Evolutionary conservation across 805 yeast species (phyloP).

Genomic region (Groenewaldozyma salmanticensis): DNA sequence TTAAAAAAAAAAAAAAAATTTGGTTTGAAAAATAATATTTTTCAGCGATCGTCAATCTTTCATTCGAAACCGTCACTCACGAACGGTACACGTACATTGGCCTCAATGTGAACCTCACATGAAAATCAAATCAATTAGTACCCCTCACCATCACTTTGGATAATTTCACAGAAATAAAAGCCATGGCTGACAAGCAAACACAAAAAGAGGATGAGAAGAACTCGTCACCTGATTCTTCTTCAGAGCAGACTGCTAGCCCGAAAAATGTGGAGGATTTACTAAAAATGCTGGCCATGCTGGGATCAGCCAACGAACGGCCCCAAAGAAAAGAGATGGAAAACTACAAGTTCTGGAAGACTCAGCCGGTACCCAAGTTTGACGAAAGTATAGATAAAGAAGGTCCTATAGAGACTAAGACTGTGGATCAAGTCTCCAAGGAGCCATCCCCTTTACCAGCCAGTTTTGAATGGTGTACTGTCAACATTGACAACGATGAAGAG

Average conservation of each 20-base stretch:
- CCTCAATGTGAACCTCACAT: too few relatives aligned
- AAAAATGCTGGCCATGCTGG: constrained; percentile 13
- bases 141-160: not conserved
- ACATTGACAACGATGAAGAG: constrained; percentile 44
- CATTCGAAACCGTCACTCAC: too few relatives aligned
- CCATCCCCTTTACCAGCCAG: constrained; percentile 68
- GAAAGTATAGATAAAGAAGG: constrained; percentile 63
- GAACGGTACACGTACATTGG: too few relatives aligned
- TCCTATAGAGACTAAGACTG: constrained; percentile 67
- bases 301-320: too few relatives aligned
- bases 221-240: constrained; percentile 12
- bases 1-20: not conserved
- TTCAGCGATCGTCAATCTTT: too few relatives aligned
- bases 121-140: not conserved
- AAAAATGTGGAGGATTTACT: constrained; percentile 17
- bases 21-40: too few relatives aligned
- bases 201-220: constrained; percentile 7
- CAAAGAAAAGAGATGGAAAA: constrained; percentile 73
- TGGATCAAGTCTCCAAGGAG: constrained; percentile 57
- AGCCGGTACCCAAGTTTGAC: constrained; percentile 79
- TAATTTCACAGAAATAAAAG: not conserved
- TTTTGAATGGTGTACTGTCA: constrained; percentile 84
- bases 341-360: constrained; percentile 96
- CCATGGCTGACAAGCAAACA: not conserved
- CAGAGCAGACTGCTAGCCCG: too few relatives aligned